phyloP scores from a whole-genome alignment of 2,329 filamentous ascomycete genomes.

The Ceratocystis cubensis region DNA sequence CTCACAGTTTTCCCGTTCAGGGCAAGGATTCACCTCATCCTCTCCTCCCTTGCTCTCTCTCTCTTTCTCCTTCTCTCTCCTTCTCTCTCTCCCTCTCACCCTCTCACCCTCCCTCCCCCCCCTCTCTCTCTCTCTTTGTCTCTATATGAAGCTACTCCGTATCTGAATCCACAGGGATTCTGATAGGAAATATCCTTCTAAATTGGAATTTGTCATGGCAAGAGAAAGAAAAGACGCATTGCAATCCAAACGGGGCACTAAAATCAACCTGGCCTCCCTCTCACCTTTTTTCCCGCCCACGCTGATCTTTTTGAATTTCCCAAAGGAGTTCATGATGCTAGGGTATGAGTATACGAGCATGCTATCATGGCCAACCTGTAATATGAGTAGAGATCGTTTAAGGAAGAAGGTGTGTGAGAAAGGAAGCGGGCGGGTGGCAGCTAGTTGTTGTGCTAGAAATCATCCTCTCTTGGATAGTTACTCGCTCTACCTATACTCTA shows the following conservation, averaged over 20 bases:
- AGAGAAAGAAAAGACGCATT: conserved; percentile 12
- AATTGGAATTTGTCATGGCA: conserved; percentile 2
- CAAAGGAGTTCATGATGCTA: not conserved
- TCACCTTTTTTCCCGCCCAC: not conserved
- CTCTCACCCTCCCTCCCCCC: too few relatives aligned
- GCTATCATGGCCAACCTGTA: not conserved
- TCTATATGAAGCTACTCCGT: too few relatives aligned
- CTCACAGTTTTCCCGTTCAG: not conserved
- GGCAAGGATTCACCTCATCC: conserved; percentile 4
- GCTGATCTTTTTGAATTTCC: not conserved
- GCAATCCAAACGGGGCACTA: not conserved
- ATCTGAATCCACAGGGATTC: not conserved
- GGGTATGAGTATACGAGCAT: not conserved
- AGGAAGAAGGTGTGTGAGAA: not conserved
- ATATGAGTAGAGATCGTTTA: not conserved
- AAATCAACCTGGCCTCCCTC: not conserved
- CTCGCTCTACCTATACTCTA: not conserved
- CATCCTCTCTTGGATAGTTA: not conserved
- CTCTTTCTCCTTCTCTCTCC: too few relatives aligned
- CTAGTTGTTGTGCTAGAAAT: not conserved
- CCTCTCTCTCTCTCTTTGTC: too few relatives aligned
- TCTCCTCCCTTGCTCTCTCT: not conserved
- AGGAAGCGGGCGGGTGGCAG: not conserved
- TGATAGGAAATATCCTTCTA: conserved; percentile 5
- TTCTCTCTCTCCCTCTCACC: too few relatives aligned